A percentile compares a stretch with the other conserved stretches of the same genome.
Evolutionary conservation across 345 rosid genomes (phyloP).

Genomic region (Murraya paniculata): DNA sequence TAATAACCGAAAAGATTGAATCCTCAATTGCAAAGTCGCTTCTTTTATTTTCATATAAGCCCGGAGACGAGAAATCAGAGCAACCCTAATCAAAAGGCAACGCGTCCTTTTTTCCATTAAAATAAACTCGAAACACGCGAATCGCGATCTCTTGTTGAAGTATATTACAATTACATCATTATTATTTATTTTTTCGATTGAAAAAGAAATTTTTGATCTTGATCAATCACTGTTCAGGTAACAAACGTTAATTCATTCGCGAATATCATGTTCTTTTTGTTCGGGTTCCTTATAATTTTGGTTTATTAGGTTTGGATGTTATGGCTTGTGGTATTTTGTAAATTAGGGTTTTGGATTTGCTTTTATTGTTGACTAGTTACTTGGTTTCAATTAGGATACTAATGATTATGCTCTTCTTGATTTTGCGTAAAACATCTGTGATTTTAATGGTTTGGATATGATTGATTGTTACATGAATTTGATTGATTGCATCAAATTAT

Average conservation of each 20-base stretch:
- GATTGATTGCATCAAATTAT: background rate
- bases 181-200: background rate
- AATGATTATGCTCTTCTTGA: background rate
- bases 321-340: background rate
- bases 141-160: background rate
- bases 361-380: background rate
- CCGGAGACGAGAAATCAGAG: background rate
- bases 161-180: background rate
- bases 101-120: background rate
- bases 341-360: background rate
- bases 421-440: background rate
- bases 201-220: background rate
- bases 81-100: background rate
- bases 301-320: background rate
- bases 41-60: background rate
- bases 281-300: background rate
- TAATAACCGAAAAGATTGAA: background rate
- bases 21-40: background rate
- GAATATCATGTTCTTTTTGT: background rate
- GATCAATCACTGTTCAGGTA: constrained; percentile 8
- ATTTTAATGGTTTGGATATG: background rate
- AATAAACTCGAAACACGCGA: background rate
- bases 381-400: background rate
- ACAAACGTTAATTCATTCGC: background rate
- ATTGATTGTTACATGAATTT: background rate